Base-by-base conservation (phyloP, 78 protist species). In the Isochrysis galbana region DNA sequence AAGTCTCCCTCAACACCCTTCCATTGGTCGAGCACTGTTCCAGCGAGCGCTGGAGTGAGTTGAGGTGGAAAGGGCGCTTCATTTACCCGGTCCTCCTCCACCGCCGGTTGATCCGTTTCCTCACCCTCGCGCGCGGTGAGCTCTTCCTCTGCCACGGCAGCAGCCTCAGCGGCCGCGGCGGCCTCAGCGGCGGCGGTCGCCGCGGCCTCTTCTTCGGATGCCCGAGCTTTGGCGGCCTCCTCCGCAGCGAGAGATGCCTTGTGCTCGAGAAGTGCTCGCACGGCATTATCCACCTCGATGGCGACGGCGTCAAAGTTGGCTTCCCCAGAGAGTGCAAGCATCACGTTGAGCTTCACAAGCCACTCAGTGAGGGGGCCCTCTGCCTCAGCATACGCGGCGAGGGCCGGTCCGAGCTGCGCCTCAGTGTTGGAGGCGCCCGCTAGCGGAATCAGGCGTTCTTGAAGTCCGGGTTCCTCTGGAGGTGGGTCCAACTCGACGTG, bases 401-500 rank as follows among this genome's bases (percentile, higher is more conserved):
- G 92, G 41, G 48, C 41, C 44, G 5, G 32, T 23, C 7, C 48
- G 47, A 89, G 55, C 86, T 42, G 55, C 86, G 48, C 86, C 92
- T 70, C 92, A 69, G 1, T 38, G 84, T 61, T 70, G 39, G 61
- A 19, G n/a, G 5, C 92, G 83, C 55, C 10, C 42, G 32, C 26
- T 14, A 89, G 44, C 36, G 67, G 92, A 82, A 42, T 39, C 25
- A 89, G 92, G 26, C 92, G 92, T 25, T 41, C 86, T 22, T 70
- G 19, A 45, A 89, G n/a, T 17, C 78, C 90, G 26, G 11, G 34
- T 23, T 67, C 54, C 55, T 39, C 55, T 4, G 86, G 36, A 32
- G 92, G 92, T 39, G 92, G 92, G 5, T 67, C 86, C 72, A 54
- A 38, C 61, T 89, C 92, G 70, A 89, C 69, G 92, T 89, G 92